Base-by-base conservation (phyloP, 2,329 filamentous ascomycete species). In the Gliomastix tumulicola region DNA sequence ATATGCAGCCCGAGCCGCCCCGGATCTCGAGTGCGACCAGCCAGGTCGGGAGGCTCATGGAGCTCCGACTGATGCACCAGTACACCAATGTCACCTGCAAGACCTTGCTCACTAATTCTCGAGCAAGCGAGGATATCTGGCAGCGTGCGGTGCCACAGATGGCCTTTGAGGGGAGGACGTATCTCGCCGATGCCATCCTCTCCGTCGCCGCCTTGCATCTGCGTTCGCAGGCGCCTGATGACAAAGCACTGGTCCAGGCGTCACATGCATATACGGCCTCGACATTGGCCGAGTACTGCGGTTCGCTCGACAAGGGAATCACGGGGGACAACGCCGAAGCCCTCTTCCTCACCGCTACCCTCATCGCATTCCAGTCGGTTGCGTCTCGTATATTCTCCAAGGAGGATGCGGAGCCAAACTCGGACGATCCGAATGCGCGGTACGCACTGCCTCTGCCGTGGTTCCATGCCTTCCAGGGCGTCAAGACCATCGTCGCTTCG, bases 391-490 rank as follows among this genome's bases (percentile, higher is more conserved):
- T 79, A 40, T 81, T 81, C 42, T 68, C 69, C 40, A 72, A 76
- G 35, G 74, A 78, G 38, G 74, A 79, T 20, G 56, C 56, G 13
- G 59, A 65, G 25, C 42, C 55, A 8, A 50, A 52, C 10, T 47
- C 51, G 4, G 57, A 59, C 33, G 60, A 65, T 20, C 50, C 59
- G 4, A 51, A 54, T n/a, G 59, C 43, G 31, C 62, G 62, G 27
- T 82, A 82, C 49, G 62, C 65, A 15, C 56, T 80, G n/a, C 78
- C 78, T 1, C 56, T 81, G 30, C 68, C 74, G 4, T 82, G 76
- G 76, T 82, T 82, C 42, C 77, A 82, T 49, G 72, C 78, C 5
- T 82, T 80, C 48, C 78, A 82, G 47, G 78, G 78, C 10, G 75
- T 82, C 44, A 82, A 82, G 51, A 73, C 77, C 3, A 67, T 82